These are phyloP conservation scores for Pyracantha coccinea DNA, from an alignment of 331 rosid genomes.

Conservation along the genomic window DNA sequence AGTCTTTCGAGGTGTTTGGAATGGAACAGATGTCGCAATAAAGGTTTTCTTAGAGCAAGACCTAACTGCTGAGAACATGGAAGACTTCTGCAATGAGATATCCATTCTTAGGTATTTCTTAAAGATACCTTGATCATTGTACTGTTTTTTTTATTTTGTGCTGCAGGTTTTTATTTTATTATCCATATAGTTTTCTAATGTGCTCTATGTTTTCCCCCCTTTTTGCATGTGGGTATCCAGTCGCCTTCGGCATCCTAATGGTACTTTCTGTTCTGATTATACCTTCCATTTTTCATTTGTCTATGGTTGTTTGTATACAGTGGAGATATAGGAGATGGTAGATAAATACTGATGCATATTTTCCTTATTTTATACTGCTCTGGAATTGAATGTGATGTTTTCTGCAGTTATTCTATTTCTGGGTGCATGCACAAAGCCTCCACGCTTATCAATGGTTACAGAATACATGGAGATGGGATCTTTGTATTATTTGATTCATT, in stretches of 20 bases:
- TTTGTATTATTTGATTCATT: slow-evolving; percentile 82
- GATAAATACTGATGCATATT: not conserved
- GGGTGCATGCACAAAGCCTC: slow-evolving; percentile 98
- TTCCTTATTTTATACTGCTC: slow-evolving; percentile 10
- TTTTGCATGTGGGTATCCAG: slow-evolving; percentile 33
- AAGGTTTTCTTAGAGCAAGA: slow-evolving; percentile 97
- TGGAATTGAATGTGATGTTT: slow-evolving; percentile 16
- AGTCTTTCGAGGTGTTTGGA: slow-evolving; percentile 94
- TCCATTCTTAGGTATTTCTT: slow-evolving; percentile 74
- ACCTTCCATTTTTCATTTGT: slow-evolving; percentile 11
- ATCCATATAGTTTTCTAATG: slow-evolving; percentile 28
- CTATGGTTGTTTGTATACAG: slow-evolving; percentile 2
- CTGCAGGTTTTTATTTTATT: slow-evolving; percentile 9
- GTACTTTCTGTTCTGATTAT: slow-evolving; percentile 37
- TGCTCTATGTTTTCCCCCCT: slow-evolving; percentile 8
- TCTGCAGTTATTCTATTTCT: slow-evolving; percentile 95
- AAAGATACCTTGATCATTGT: slow-evolving; percentile 1
- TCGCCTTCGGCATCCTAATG: slow-evolving; percentile 99
- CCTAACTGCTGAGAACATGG: slow-evolving; percentile 92
- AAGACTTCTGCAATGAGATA: slow-evolving; percentile 97
- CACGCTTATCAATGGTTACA: slow-evolving; percentile 91
- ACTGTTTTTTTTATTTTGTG: slow-evolving; percentile 3
- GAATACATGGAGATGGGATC: slow-evolving; percentile 99
- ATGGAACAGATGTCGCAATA: slow-evolving; percentile 96
- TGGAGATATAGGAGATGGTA: not conserved